Conservation (phyloP, 2,329 filamentous ascomycete species). For the Sphaceloma murrayae region DNA sequence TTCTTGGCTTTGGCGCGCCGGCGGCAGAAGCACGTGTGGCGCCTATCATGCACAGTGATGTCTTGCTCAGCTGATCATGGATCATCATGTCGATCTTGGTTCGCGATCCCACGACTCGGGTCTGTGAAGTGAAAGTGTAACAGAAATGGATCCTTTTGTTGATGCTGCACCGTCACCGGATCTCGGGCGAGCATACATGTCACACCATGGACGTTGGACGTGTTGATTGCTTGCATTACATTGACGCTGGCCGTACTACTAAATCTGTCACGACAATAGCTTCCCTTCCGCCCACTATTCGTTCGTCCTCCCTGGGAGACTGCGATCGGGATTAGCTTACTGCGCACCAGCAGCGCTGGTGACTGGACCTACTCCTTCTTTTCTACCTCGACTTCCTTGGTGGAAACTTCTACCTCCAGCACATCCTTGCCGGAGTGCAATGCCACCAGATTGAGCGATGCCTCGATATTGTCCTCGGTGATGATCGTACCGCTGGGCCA, state of each 20-base stretch:
- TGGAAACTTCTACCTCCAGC: conserved; percentile 27
- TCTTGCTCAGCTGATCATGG: no score
- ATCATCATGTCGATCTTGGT: conserved; percentile 10
- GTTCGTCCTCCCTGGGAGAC: conserved; percentile 3
- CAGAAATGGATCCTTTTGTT: no score
- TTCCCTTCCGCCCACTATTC: not conserved
- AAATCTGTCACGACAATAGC: no score
- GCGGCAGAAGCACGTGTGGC: conserved; percentile 9
- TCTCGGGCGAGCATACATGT: no score
- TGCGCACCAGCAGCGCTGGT: no score
- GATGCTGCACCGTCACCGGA: no score
- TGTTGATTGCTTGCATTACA: not conserved
- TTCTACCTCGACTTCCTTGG: not conserved
- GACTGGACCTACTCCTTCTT: conserved; percentile 12
- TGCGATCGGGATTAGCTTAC: no score
- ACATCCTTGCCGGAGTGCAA: conserved; percentile 28
- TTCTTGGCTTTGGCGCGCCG: no score
- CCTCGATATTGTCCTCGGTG: conserved; percentile 28
- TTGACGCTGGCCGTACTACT: no score
- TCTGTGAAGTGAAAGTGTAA: no score
- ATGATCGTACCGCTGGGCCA: conserved; percentile 29
- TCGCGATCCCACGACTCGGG: conserved; percentile 5
- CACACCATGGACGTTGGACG: not conserved
- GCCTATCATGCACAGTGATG: not conserved
- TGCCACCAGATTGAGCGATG: conserved; percentile 27